These are phyloP conservation scores for Stephania yunnanensis DNA, from an alignment of 164 flowering plant species.

Conservation along the genomic window DNA sequence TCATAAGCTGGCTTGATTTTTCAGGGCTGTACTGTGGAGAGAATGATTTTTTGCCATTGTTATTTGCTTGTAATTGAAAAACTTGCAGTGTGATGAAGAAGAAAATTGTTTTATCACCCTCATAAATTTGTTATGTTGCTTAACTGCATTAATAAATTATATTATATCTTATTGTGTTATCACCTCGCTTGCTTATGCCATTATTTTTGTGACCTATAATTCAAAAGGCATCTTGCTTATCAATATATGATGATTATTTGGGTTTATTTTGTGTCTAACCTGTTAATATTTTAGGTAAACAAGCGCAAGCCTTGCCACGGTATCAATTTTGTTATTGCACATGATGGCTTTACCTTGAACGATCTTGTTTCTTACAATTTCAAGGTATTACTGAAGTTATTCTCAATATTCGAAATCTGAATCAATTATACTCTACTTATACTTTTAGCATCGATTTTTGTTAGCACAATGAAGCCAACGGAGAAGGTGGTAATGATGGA, in stretches of 20 bases:
- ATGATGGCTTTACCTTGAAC: slow-evolving; percentile 85
- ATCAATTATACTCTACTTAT: not conserved
- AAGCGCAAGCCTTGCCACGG: slow-evolving; percentile 92
- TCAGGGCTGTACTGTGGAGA: not conserved
- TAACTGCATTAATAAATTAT: no score
- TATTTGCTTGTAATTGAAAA: not conserved
- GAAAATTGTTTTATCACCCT: not conserved
- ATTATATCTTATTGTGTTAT: not conserved
- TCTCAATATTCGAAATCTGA: not conserved
- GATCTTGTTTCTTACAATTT: slow-evolving; percentile 91
- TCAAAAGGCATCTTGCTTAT: not conserved
- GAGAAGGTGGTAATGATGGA: slow-evolving; percentile 97
- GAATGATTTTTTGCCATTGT: not conserved
- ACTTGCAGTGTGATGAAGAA: not conserved
- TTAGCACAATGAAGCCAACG: slow-evolving; percentile 95
- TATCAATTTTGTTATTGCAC: slow-evolving; percentile 87
- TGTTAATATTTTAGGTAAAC: slow-evolving; percentile 47
- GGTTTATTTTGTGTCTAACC: slow-evolving; percentile 10
- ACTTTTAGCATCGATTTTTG: slow-evolving; percentile 12
- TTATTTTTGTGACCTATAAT: not conserved
- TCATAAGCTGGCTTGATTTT: no score
- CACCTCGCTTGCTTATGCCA: not conserved
- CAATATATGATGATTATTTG: not conserved
- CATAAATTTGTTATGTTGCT: not conserved
- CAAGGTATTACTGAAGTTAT: slow-evolving; percentile 50